phyloP scores from a whole-genome alignment of 2,329 filamentous ascomycete genomes.

The Aspergillus fumigatiaffinis region DNA sequence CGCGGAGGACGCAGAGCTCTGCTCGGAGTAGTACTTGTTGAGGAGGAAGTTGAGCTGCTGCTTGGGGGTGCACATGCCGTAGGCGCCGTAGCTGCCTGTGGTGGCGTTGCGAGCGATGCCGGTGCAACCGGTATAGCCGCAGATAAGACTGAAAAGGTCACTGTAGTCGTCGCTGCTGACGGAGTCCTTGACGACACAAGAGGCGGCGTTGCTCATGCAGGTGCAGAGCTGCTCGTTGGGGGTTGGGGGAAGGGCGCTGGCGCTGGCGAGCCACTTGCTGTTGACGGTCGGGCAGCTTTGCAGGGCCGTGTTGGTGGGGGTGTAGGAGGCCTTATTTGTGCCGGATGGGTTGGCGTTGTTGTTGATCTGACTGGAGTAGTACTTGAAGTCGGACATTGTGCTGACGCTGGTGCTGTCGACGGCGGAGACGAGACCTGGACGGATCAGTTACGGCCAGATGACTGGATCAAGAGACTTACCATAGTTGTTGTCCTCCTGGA shows the following conservation, averaged over 20 bases:
- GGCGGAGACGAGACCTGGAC: conserved; percentile 42
- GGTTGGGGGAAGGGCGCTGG: conserved; percentile 67
- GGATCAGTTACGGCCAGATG: not conserved
- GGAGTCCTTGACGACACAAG: conserved; percentile 60
- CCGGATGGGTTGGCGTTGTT: conserved; percentile 61
- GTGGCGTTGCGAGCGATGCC: conserved; percentile 39
- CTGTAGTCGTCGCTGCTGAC: conserved; percentile 58
- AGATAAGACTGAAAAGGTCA: conserved; percentile 60
- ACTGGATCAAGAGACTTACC: conserved; percentile 46
- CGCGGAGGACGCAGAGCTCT: conserved; percentile 32
- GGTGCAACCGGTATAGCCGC: conserved; percentile 36
- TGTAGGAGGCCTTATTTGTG: conserved; percentile 64
- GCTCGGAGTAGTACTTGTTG: conserved; percentile 30
- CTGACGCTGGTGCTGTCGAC: conserved; percentile 61
- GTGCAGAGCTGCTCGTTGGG: conserved; percentile 74
- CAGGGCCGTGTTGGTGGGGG: conserved; percentile 63
- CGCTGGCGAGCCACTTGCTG: conserved; percentile 63
- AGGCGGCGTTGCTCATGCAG: conserved; percentile 73
- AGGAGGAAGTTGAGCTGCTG: conserved; percentile 45
- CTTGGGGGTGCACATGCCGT: conserved; percentile 39
- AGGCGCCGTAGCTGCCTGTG: conserved; percentile 41
- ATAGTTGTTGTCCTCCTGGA: conserved; percentile 83
- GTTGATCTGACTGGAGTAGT: conserved; percentile 62
- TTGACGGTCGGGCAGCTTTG: conserved; percentile 64
- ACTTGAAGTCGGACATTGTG: conserved; percentile 69